phyloP scores from a whole-genome alignment of 2,329 filamentous ascomycete species.

The Pseudocercospora cruenta region DNA sequence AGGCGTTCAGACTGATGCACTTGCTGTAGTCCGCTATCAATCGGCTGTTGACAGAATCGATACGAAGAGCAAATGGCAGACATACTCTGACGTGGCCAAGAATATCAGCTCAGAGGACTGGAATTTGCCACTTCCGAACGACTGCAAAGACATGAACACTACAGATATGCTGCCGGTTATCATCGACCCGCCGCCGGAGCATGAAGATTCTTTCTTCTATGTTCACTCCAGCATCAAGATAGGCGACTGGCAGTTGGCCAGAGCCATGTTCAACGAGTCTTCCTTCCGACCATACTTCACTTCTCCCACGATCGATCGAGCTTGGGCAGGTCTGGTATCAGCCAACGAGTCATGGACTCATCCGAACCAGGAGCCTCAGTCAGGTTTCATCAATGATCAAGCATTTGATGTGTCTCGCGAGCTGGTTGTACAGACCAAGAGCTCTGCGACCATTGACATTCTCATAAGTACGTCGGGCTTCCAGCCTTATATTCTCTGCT shows the following conservation, averaged over 20 bases:
- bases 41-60: constrained; percentile 10
- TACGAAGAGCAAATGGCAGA: constrained; percentile 21
- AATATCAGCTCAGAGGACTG: constrained; percentile 51
- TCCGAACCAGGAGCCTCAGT: neutral
- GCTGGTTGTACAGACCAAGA: constrained; percentile 43
- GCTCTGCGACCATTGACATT: constrained; percentile 42
- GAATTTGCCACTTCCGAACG: constrained; percentile 52
- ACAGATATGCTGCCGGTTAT: constrained; percentile 52
- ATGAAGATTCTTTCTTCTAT: constrained; percentile 58
- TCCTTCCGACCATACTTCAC: constrained; percentile 56
- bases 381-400: constrained; percentile 18
- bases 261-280: constrained; percentile 62
- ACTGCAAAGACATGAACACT: constrained; percentile 57
- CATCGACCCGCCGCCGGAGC: constrained; percentile 47
- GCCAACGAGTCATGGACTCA: constrained; percentile 35
- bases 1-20: constrained; percentile 52
- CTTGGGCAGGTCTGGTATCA: constrained; percentile 50
- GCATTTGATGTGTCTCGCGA: constrained; percentile 34
- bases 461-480: constrained; percentile 12
- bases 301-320: constrained; percentile 56
- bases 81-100: constrained; percentile 22
- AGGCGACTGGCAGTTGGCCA: constrained; percentile 59
- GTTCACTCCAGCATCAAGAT: constrained; percentile 64
- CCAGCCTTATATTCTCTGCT: constrained; percentile 21
- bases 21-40: constrained; percentile 55